A percentile compares a stretch with the other conserved stretches of the same genome.
Evolutionary conservation across 352 stramenopile genomes (phyloP).

Genomic region (Saprolegnia parasitica): DNA sequence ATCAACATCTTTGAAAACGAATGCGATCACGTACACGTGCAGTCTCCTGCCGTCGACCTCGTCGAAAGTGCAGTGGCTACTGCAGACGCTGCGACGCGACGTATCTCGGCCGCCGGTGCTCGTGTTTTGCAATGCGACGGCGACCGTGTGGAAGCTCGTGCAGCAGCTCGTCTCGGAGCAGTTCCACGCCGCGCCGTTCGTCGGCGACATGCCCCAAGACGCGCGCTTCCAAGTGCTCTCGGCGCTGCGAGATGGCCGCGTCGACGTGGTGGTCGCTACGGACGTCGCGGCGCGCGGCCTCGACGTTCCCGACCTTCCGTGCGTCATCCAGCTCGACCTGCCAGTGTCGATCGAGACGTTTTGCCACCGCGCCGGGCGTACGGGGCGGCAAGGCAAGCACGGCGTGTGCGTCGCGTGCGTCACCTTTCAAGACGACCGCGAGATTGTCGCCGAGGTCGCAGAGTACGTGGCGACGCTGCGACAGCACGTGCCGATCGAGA

Average conservation of each 20-base stretch:
- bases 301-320: slow-evolving; percentile 79
- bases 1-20: slow-evolving; percentile 61
- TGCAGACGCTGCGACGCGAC: slow-evolving; percentile 51
- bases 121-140: slow-evolving; percentile 96
- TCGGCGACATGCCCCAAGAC: slow-evolving; percentile 83
- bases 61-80: slow-evolving; percentile 44
- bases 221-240: slow-evolving; percentile 49
- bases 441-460: neutral
- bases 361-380: slow-evolving; percentile 84
- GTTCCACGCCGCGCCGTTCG: slow-evolving; percentile 93
- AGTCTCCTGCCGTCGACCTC: slow-evolving; percentile 66
- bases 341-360: slow-evolving; percentile 88
- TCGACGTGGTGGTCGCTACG: slow-evolving; percentile 87
- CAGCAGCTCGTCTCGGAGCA: slow-evolving; percentile 91
- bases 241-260: slow-evolving; percentile 45
- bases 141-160: slow-evolving; percentile 90
- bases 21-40: slow-evolving; percentile 43
- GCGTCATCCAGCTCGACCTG: slow-evolving; percentile 89
- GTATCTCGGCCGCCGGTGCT: slow-evolving; percentile 90
- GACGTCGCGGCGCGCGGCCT: slow-evolving; percentile 86
- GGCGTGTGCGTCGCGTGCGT: slow-evolving; percentile 91
- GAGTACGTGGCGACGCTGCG: neutral
- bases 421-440: neutral
- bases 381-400: slow-evolving; percentile 39
- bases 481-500: neutral